Conservation (phyloP, 306 rosid genomes). For the Sicyos edulis region DNA sequence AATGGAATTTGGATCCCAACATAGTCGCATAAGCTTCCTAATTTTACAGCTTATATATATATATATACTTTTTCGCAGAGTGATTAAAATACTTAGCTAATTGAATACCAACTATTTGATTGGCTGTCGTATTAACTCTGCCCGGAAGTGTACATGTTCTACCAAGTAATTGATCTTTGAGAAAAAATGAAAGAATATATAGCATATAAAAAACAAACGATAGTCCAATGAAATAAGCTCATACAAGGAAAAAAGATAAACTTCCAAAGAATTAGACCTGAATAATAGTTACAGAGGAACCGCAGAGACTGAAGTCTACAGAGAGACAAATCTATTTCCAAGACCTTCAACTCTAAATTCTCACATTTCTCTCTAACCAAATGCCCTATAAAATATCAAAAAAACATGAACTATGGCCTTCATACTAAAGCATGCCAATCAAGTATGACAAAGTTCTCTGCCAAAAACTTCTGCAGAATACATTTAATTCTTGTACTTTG, state of each 20-base stretch:
- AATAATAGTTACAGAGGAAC: background rate
- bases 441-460: background rate
- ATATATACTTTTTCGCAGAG: background rate
- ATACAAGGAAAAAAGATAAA: background rate
- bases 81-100: background rate
- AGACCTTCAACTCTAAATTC: background rate
- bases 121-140: background rate
- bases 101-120: background rate
- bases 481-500: constrained; percentile 10
- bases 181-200: background rate
- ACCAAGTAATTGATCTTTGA: background rate
- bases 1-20: constrained; percentile 7
- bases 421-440: background rate
- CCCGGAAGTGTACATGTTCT: background rate
- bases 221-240: background rate
- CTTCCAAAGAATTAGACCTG: background rate
- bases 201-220: background rate
- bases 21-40: constrained; percentile 4
- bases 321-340: background rate
- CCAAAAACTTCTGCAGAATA: background rate
- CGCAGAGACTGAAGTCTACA: background rate
- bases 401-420: background rate
- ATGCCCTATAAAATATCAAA: background rate
- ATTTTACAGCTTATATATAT: background rate
- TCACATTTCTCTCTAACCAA: background rate